Percentiles rank a stretch among this genome's conserved stretches.
Evolutionary conservation across 192 early-diverging fungal genomes (phyloP).

Genomic region (Mycoemilia scoparia): DNA sequence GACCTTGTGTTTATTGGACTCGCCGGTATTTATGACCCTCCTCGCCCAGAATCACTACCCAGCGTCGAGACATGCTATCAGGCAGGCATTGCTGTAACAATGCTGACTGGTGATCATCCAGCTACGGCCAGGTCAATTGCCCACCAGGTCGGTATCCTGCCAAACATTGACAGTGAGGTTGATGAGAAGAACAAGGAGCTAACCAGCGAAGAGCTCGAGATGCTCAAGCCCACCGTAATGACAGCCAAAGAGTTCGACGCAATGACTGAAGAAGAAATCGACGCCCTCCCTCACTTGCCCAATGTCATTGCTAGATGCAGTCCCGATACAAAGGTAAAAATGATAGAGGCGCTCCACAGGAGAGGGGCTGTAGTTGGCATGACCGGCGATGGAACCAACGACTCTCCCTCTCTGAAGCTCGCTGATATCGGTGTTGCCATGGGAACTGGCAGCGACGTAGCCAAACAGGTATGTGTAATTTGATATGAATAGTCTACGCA

Average conservation of each 20-base stretch:
- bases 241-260: slow-evolving; percentile 72
- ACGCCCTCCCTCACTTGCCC: slow-evolving; percentile 59
- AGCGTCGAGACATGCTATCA: slow-evolving; percentile 57
- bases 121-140: slow-evolving; percentile 85
- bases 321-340: slow-evolving; percentile 95
- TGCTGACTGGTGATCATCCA: slow-evolving; percentile 92
- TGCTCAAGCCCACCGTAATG: slow-evolving; percentile 42
- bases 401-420: slow-evolving; percentile 57
- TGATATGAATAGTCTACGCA: no score
- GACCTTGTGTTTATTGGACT: slow-evolving; percentile 68
- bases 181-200: slow-evolving; percentile 15
- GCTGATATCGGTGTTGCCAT: slow-evolving; percentile 67
- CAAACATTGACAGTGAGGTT: slow-evolving; percentile 7
- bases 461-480: no score
- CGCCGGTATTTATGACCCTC: slow-evolving; percentile 87
- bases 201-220: slow-evolving; percentile 10
- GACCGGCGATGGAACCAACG: slow-evolving; percentile 85
- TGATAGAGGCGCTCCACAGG: slow-evolving; percentile 80
- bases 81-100: slow-evolving; percentile 89
- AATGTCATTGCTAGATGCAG: slow-evolving; percentile 82
- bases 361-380: slow-evolving; percentile 57
- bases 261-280: slow-evolving; percentile 63
- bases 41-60: slow-evolving; percentile 45
- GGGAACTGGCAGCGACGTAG: slow-evolving; percentile 52
- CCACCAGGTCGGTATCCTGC: slow-evolving; percentile 64